phyloP scores from a whole-genome alignment of 177 flowering plant species.

The Vitis hybrid region DNA sequence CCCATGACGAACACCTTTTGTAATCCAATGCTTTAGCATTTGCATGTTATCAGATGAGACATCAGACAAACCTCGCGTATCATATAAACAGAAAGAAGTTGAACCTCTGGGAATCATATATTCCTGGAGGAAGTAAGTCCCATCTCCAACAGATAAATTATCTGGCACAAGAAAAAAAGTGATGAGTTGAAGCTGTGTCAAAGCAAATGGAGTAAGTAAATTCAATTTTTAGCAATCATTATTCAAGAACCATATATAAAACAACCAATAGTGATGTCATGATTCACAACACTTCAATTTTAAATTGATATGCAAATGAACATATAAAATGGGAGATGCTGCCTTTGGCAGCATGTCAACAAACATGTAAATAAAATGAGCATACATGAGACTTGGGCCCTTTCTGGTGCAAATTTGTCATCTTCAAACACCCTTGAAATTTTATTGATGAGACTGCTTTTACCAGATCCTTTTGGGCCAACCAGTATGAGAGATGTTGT shows the following conservation, averaged over 20 bases:
- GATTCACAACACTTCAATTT: slow-evolving; percentile 3
- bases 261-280: neutral
- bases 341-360: neutral
- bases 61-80: slow-evolving; percentile 66
- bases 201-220: too few relatives aligned
- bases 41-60: slow-evolving; percentile 39
- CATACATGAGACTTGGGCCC: slow-evolving; percentile 81
- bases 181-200: neutral
- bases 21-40: slow-evolving; percentile 63
- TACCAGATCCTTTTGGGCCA: slow-evolving; percentile 84
- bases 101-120: slow-evolving; percentile 67
- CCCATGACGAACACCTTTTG: slow-evolving; percentile 68
- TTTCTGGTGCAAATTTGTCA: slow-evolving; percentile 48
- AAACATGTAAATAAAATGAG: slow-evolving; percentile 7
- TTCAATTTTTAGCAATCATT: too few relatives aligned
- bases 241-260: too few relatives aligned
- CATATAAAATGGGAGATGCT: neutral
- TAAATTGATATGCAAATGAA: neutral
- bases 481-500: slow-evolving; percentile 57
- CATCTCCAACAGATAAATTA: slow-evolving; percentile 48
- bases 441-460: slow-evolving; percentile 76
- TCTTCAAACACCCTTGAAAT: slow-evolving; percentile 65
- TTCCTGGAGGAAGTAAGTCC: slow-evolving; percentile 73
- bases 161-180: slow-evolving; percentile 30
- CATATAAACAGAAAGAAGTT: slow-evolving; percentile 68